Base-by-base conservation (phyloP, 1,139 yeast species). In the Lipomyces yarrowii region DNA sequence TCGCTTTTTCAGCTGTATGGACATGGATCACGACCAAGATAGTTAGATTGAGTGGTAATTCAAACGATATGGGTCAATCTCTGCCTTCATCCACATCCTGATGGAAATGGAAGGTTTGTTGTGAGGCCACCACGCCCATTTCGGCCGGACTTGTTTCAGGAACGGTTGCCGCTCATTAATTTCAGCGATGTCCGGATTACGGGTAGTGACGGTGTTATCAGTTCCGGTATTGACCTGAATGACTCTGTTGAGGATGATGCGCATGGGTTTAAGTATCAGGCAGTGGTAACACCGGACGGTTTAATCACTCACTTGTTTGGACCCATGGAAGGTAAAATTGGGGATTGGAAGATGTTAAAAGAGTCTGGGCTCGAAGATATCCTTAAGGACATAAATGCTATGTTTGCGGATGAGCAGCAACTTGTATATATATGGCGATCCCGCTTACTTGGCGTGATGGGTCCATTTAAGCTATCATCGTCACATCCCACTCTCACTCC, bases 281-380 rank as follows among this genome's bases (percentile, higher is more conserved):
- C 52, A 21, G 52, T 48, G 26, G 52, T 21, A 15, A 48, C n/a
- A 10, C 52, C 52, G 21, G 52, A 48, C 26, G 52, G 52, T 8
- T 13, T 48, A 13, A 48, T 48, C n/a, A 18, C n/a, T 8, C n/a
- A 10, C 26, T 18, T 48, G n/a, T 48, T 21, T 3, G 26, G 26
- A 21, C 52, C 52, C 52, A 48, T 48, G 52, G 52, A 48, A 48
- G 52, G 52, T 13, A 26, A 48, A 21, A 48, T 48, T 48, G 52
- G 52, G 10, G 26, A 48, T 18, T 48, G 52, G 52, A 21, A 8
- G 26, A 48, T 21, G 52, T 15, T 48, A 10, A 48, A 48, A 48
- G 52, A 48, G n/a, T 48, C 52, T 13, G 52, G 26, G n/a, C 52
- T 21, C 15, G 26, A 48, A 48, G 52, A 4, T 18, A 48, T 48